Conservation (phyloP, 306 rosid species). For the Vigna nakashimae region DNA sequence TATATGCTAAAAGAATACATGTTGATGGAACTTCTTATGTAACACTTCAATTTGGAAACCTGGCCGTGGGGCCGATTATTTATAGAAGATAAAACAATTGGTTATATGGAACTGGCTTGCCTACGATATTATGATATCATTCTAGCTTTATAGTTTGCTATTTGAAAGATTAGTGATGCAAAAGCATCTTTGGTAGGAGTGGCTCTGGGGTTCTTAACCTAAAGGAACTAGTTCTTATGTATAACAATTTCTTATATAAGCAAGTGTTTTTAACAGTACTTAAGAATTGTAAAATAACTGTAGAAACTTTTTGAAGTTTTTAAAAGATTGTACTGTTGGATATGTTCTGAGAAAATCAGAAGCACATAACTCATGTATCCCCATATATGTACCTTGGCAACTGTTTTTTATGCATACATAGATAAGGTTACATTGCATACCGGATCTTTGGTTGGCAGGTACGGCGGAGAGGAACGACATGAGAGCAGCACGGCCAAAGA, state of each 20-base stretch:
- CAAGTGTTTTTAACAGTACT: too few relatives aligned
- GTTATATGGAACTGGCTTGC: background rate
- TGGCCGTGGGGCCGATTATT: background rate
- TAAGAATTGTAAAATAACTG: background rate
- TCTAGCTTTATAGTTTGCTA: background rate
- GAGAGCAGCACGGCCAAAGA: slow-evolving; percentile 82
- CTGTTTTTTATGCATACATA: background rate
- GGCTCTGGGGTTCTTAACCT: background rate
- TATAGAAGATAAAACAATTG: background rate
- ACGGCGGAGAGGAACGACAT: slow-evolving; percentile 73
- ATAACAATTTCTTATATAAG: too few relatives aligned
- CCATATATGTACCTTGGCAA: background rate
- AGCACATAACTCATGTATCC: background rate
- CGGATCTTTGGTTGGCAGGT: slow-evolving; percentile 57
- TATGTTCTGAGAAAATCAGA: background rate
- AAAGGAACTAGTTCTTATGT: background rate
- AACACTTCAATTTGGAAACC: background rate
- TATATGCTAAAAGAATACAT: too few relatives aligned
- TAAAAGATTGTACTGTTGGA: background rate
- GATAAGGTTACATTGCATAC: slow-evolving; percentile 39
- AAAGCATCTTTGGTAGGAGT: background rate
- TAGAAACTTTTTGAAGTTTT: background rate
- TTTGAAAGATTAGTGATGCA: background rate
- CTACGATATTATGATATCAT: slow-evolving; percentile 5
- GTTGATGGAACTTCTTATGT: too few relatives aligned